Evolutionary conservation across 2,329 filamentous ascomycete genomes (phyloP).

Genomic region (Epichloe festucae): DNA sequence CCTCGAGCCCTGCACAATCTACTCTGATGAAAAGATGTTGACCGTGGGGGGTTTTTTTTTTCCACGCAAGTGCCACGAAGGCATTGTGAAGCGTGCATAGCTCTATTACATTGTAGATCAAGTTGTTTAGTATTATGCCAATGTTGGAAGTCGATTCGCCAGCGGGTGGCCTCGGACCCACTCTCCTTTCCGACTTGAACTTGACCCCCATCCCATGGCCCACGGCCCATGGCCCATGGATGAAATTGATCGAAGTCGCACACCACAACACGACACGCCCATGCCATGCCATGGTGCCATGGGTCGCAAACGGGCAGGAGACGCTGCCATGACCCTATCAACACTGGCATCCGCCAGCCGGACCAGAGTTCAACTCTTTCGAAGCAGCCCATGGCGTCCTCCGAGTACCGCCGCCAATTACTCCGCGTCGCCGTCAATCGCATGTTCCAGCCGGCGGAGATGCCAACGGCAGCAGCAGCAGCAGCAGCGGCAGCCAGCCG

Average conservation of each 20-base stretch:
- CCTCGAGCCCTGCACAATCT: background rate
- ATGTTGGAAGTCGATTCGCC: too few species aligned
- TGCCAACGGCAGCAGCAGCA: slow-evolving; percentile 2
- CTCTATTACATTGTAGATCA: too few species aligned
- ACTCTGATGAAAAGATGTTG: background rate
- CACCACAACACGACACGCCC: background rate
- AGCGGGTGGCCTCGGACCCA: background rate
- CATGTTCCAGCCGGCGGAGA: background rate
- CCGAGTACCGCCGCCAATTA: background rate
- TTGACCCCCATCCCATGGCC: background rate
- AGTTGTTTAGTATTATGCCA: too few species aligned
- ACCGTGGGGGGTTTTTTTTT: background rate
- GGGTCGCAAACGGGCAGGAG: slow-evolving; percentile 11
- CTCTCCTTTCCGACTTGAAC: background rate
- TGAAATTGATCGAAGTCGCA: background rate
- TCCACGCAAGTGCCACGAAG: background rate
- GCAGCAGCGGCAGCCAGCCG: background rate
- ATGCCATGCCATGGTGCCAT: background rate
- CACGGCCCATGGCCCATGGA: too few species aligned
- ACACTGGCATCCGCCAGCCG: slow-evolving; percentile 11
- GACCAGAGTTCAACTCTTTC: background rate
- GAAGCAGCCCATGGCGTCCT: background rate
- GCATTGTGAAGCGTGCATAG: too few species aligned
- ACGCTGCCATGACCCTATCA: slow-evolving; percentile 15
- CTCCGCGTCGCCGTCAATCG: background rate